Conservation (phyloP, 2,329 filamentous ascomycete species). For the Atkinsonella texensis region DNA sequence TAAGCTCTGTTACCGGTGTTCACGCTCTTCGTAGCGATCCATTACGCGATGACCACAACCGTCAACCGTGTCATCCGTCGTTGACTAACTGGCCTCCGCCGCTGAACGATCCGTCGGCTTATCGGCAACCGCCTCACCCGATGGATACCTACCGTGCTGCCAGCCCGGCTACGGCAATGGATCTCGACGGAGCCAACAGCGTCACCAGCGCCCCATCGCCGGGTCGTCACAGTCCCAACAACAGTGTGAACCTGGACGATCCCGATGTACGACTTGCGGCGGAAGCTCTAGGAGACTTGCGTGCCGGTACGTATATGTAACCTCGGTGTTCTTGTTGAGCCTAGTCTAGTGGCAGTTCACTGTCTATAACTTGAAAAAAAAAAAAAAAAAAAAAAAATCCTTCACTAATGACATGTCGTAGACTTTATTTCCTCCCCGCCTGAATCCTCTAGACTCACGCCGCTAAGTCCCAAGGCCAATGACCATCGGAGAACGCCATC, state of each 20-base stretch:
- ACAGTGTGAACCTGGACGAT: conserved; percentile 46
- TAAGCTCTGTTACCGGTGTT: conserved; percentile 23
- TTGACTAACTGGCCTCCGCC: conserved; percentile 31
- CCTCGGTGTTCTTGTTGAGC: neutral
- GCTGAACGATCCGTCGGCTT: conserved; percentile 36
- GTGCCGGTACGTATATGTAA: conserved; percentile 40
- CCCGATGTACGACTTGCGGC: conserved; percentile 59
- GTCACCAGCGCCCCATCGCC: conserved; percentile 32
- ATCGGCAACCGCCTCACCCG: conserved; percentile 17
- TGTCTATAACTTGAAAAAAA: neutral
- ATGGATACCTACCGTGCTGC: conserved; percentile 24
- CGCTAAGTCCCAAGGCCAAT: conserved; percentile 20
- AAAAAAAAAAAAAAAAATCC: neutral
- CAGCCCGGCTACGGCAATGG: conserved; percentile 33
- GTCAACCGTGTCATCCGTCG: conserved; percentile 12
- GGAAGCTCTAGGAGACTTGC: conserved; percentile 62
- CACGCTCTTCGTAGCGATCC: conserved; percentile 14
- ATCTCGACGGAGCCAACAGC: conserved; percentile 30
- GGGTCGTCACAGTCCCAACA: conserved; percentile 30
- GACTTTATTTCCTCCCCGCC: conserved; percentile 57
- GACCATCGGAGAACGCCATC: conserved; percentile 4
- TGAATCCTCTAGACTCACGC: conserved; percentile 28
- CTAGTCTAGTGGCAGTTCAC: neutral
- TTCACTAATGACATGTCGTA: conserved; percentile 17
- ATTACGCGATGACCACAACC: conserved; percentile 7